Conservation (phyloP, 2,329 filamentous ascomycete species). For the Aspergillus persii region DNA sequence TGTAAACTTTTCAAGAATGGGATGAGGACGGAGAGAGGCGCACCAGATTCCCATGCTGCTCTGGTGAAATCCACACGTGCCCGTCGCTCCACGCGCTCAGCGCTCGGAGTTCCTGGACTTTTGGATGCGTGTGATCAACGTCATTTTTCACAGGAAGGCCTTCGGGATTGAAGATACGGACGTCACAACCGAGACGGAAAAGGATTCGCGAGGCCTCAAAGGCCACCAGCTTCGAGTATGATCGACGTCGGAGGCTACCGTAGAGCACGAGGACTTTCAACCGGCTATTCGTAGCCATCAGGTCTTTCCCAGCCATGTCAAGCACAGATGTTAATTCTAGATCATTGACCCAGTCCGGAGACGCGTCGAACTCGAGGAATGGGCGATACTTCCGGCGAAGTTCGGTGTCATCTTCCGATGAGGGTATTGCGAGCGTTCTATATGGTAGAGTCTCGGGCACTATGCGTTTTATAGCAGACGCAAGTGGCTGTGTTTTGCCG, state of each 20-base stretch:
- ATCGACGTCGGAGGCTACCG: slow-evolving; percentile 57
- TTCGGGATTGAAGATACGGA: slow-evolving; percentile 60
- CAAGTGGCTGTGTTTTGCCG: too few species aligned
- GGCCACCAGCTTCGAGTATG: slow-evolving; percentile 60
- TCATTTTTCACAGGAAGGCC: slow-evolving; percentile 64
- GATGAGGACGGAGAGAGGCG: slow-evolving; percentile 11
- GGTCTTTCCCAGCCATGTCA: slow-evolving; percentile 51
- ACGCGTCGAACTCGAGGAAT: slow-evolving; percentile 47
- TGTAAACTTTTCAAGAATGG: neutral
- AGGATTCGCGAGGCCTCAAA: slow-evolving; percentile 61
- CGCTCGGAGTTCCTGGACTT: slow-evolving; percentile 62
- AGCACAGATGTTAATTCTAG: slow-evolving; percentile 56
- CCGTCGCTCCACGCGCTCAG: slow-evolving; percentile 65
- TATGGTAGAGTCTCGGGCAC: too few species aligned
- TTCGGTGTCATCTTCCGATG: too few species aligned
- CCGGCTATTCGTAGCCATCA: slow-evolving; percentile 40
- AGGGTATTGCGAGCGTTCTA: too few species aligned
- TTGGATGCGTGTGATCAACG: slow-evolving; percentile 52
- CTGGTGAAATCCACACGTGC: slow-evolving; percentile 52
- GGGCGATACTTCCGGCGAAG: slow-evolving; percentile 53
- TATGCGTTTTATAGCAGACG: too few species aligned
- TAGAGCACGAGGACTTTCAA: slow-evolving; percentile 61
- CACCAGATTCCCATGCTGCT: slow-evolving; percentile 65
- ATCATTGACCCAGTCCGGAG: slow-evolving; percentile 55
- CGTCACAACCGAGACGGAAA: slow-evolving; percentile 64